Conservation (phyloP, 257 asterid species). For the Solanum chilense region DNA sequence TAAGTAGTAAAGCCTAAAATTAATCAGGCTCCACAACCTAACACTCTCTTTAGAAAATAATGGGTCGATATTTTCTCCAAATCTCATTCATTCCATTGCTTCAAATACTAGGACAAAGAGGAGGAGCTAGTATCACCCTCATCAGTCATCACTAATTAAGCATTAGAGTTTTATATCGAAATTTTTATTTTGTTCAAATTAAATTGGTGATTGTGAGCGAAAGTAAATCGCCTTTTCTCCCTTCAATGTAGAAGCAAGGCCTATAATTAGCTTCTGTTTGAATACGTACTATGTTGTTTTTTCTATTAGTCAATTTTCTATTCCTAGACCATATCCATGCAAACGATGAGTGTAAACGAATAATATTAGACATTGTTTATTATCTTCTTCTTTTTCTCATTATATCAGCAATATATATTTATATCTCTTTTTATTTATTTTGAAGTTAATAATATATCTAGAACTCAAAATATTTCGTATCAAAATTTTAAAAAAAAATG, state of each 20-base stretch:
- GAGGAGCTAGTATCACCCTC: neutral
- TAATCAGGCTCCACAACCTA: too few species aligned
- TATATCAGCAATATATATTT: too few species aligned
- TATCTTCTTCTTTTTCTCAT: too few species aligned
- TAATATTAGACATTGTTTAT: neutral
- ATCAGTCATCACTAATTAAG: neutral
- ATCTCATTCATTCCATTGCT: neutral
- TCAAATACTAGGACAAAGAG: neutral
- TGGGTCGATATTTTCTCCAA: neutral
- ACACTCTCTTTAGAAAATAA: neutral
- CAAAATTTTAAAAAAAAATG: too few species aligned
- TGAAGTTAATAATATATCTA: neutral
- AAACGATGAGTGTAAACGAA: too few species aligned
- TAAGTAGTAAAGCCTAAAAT: too few species aligned
- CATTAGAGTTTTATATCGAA: too few species aligned
- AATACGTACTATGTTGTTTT: neutral
- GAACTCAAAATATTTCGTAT: neutral
- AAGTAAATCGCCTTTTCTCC: neutral
- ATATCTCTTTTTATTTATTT: too few species aligned
- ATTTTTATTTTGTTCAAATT: neutral
- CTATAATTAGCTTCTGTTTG: neutral
- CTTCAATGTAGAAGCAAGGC: neutral
- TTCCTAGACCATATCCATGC: too few species aligned
- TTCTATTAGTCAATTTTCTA: too few species aligned
- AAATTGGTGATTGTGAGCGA: neutral